Percentiles rank a stretch among this genome's conserved stretches.
These are phyloP conservation scores for Chenopodium berlandieri DNA, from an alignment of 148 eudicot genomes.

Conservation along the genomic window DNA sequence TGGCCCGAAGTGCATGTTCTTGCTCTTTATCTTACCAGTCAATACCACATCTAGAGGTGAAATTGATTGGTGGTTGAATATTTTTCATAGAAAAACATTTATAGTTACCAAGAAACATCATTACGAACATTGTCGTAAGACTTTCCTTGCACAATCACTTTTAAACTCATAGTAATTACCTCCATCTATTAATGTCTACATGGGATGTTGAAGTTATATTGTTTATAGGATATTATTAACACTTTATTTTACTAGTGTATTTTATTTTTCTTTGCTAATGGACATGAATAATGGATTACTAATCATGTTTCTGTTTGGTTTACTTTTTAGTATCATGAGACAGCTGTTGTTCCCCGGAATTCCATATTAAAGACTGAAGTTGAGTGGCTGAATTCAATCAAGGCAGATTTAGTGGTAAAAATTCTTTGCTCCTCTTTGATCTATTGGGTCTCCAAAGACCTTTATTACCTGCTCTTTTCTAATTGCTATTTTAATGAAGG, in stretches of 20 bases:
- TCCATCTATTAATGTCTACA: neutral
- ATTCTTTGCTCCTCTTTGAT: conserved; percentile 16
- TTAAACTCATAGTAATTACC: neutral
- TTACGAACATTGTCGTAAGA: neutral
- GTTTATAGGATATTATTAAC: neutral
- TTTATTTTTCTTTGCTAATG: neutral
- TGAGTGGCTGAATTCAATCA: conserved; percentile 93
- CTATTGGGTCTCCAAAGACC: neutral
- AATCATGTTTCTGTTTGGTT: conserved; percentile 1
- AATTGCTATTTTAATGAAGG: neutral
- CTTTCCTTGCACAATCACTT: neutral
- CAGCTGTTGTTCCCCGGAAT: conserved; percentile 90
- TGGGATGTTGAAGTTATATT: too few relatives aligned
- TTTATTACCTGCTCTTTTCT: neutral
- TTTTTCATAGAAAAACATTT: neutral
- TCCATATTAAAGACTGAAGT: conserved; percentile 86
- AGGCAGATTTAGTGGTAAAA: conserved; percentile 94
- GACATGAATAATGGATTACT: conserved; percentile 13
- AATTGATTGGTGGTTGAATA: too few relatives aligned
- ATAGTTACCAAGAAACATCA: neutral
- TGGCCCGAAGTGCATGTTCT: neutral
- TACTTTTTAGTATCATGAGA: conserved; percentile 75
- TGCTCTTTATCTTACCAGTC: too few relatives aligned
- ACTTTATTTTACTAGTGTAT: neutral
- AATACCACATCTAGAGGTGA: too few relatives aligned